These are phyloP conservation scores for Cavenderia fasciculata DNA, from an alignment of 78 protist genomes.

Conservation along the genomic window DNA sequence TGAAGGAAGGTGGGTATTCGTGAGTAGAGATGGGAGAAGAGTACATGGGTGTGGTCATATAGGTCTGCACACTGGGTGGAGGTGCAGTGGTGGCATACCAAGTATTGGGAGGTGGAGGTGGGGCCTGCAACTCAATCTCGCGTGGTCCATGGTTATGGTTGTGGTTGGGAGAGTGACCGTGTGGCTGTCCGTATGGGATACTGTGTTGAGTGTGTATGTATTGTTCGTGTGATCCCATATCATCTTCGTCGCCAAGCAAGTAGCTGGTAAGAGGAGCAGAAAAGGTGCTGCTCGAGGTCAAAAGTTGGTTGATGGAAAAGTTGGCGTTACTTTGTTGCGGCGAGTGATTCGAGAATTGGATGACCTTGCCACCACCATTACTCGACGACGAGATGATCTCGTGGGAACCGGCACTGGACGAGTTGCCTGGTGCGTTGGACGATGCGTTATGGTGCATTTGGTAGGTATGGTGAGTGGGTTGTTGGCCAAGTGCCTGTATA, in stretches of 20 bases:
- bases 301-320: conserved; percentile 33
- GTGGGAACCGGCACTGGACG: too few relatives aligned
- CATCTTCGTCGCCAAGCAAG: conserved; percentile 8
- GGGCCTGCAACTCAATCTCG: background rate
- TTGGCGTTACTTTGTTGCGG: conserved; percentile 10
- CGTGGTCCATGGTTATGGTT: background rate
- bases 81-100: conserved; percentile 5
- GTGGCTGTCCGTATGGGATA: background rate
- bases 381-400: too few relatives aligned
- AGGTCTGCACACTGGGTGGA: background rate
- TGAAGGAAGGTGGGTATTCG: too few relatives aligned
- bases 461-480: background rate
- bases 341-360: too few relatives aligned
- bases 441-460: too few relatives aligned
- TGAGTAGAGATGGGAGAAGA: too few relatives aligned
- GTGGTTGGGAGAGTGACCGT: background rate
- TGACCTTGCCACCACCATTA: too few relatives aligned
- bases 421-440: too few relatives aligned
- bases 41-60: too few relatives aligned
- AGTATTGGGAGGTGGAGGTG: background rate
- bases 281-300: background rate
- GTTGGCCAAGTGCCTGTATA: background rate
- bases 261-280: conserved; percentile 20
- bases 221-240: background rate
- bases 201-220: background rate